These are phyloP conservation scores for Paramecium biaurelia DNA, from an alignment of 73 alveolate species.

Conservation along the genomic window DNA sequence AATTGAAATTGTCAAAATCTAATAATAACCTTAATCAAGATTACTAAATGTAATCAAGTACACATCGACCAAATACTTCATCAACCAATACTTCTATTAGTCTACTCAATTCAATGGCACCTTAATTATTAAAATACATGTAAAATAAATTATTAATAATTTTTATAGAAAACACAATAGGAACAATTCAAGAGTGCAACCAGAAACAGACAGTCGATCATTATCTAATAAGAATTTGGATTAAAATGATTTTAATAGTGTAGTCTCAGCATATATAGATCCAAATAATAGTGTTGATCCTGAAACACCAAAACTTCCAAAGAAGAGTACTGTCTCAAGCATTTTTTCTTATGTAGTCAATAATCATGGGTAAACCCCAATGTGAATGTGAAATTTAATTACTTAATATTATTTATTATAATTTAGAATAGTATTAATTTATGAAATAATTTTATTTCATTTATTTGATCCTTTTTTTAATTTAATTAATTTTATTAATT, in stretches of 20 bases:
- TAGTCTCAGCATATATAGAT: not conserved
- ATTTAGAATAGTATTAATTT: too few species aligned
- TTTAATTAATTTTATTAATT: not conserved
- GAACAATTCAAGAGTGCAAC: not conserved
- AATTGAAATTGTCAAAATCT: not conserved
- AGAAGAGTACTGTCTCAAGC: not conserved
- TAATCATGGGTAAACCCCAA: not conserved
- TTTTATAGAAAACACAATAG: not conserved
- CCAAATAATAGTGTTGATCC: not conserved
- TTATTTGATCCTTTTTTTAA: not conserved
- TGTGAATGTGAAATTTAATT: not conserved
- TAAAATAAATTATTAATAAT: not conserved
- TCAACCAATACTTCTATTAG: not conserved
- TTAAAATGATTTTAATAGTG: not conserved
- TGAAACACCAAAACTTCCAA: not conserved
- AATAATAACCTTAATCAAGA: not conserved
- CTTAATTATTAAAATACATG: not conserved
- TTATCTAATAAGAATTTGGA: not conserved
- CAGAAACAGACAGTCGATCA: not conserved
- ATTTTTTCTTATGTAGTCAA: not conserved
- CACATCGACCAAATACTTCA: not conserved
- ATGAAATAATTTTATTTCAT: too few species aligned
- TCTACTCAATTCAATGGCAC: not conserved
- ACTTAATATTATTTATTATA: not conserved
- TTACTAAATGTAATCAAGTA: not conserved